Base-by-base conservation (phyloP, 2,329 filamentous ascomycete species). In the Colletotrichum sp. region DNA sequence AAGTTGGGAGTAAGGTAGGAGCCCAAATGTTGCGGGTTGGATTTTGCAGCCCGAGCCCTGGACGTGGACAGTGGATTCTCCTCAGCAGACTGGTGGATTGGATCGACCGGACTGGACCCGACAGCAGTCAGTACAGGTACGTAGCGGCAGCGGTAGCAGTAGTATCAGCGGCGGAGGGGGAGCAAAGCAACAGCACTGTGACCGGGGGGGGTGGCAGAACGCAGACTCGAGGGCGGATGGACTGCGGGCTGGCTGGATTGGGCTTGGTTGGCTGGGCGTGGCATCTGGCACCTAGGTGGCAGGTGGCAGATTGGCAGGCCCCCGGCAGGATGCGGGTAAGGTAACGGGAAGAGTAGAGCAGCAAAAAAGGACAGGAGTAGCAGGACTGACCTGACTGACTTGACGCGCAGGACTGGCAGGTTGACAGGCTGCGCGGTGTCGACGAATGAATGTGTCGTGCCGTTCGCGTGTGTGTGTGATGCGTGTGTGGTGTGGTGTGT, bases 21-120 rank as follows among this genome's bases (percentile, higher is more conserved):
- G 73, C 73, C 73, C 73, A 73, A 75, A 73, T 72, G 63, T 75
- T 73, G 73, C 39, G 39, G 39, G 39, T 68, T 73, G 64, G 73
- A 73, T 65, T 73, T 68, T 75, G 70, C 63, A 73, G 73, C 73
- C 73, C 69, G 73, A 75, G 69, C 64, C 73, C 73, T 73, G 73
- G 73, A 75, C 73, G 57, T 68, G 69, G 73, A 63, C 69, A 63
- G 73, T 75, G 73, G 73, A 44, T 66, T 75, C 68, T 52, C 67
- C 72, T 75, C 67, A 75, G 75, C 71, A 74, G 75, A 74, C 72
- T 74, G 75, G 75, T 71, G 68, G 71, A 71, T 71, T 77, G 70
- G 73, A 75, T 75, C 73, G 73, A 75, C 73, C 73, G 70, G 73
- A 75, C 70, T 73, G 73, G 73, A 75, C 73, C 73, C 73, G 73